Evolutionary conservation across 164 flowering plant species (phyloP).

Genomic region (Buxus sempervirens): DNA sequence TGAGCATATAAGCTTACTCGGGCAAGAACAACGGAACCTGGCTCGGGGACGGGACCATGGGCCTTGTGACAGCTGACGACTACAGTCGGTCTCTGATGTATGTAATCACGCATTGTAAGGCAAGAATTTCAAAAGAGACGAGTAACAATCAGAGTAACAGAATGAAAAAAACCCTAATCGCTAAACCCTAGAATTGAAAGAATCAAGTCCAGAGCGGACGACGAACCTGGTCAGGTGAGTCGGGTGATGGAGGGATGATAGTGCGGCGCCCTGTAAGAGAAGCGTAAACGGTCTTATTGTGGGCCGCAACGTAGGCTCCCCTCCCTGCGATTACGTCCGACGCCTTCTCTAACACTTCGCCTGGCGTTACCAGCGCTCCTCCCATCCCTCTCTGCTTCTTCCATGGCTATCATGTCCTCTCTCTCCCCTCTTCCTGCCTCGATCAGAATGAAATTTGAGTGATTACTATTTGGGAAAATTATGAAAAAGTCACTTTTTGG

Average conservation of each 20-base stretch:
- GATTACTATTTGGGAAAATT: too few relatives aligned
- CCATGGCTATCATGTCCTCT: slow-evolving; percentile 15
- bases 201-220: too few relatives aligned
- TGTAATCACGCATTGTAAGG: not conserved
- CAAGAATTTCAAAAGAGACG: too few relatives aligned
- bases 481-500: too few relatives aligned
- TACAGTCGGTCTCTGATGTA: slow-evolving; percentile 62
- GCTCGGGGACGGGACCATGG: slow-evolving; percentile 81
- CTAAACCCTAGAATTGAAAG: not conserved
- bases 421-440: slow-evolving; percentile 3
- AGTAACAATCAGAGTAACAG: not conserved
- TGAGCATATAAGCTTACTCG: slow-evolving; percentile 45
- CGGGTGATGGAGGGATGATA: slow-evolving; percentile 40
- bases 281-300: slow-evolving; percentile 57
- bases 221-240: slow-evolving; percentile 67
- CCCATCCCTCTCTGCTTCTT: slow-evolving; percentile 22
- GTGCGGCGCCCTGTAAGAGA: slow-evolving; percentile 72
- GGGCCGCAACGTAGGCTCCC: slow-evolving; percentile 60
- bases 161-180: not conserved
- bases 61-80: slow-evolving; percentile 84
- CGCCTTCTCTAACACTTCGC: slow-evolving; percentile 66
- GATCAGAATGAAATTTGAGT: too few relatives aligned
- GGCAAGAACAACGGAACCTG: slow-evolving; percentile 70
- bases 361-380: slow-evolving; percentile 79
- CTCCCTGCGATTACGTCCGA: slow-evolving; percentile 49